Conservation (phyloP, 768 basidiomycete species). For the Podaxis sp. region DNA sequence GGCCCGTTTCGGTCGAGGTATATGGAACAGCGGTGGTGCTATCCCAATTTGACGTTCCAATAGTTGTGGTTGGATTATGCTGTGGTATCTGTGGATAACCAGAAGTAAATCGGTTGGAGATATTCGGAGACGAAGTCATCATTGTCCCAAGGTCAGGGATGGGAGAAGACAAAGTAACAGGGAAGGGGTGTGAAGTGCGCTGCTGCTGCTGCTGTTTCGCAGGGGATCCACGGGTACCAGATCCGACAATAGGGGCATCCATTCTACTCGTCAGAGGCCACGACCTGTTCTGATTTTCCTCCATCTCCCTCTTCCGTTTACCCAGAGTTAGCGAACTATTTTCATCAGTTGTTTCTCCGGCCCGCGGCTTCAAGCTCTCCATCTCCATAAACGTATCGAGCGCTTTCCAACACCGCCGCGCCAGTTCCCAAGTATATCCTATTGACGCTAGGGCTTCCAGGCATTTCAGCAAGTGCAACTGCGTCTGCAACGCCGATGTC, state of each 20-base stretch:
- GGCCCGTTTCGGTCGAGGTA: not conserved
- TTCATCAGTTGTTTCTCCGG: constrained; percentile 1
- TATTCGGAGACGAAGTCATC: not conserved
- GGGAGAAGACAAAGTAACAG: not conserved
- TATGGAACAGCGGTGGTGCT: not conserved
- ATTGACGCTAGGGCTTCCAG: constrained; percentile 28
- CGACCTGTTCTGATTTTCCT: constrained; percentile 5
- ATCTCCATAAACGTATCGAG: constrained; percentile 27
- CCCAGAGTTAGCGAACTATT: constrained; percentile 7
- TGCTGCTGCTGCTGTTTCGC: not conserved
- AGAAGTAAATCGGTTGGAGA: constrained; percentile 1
- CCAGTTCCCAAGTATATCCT: constrained; percentile 29
- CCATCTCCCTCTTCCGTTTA: constrained; percentile 12
- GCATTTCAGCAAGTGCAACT: constrained; percentile 28
- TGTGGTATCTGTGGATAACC: not conserved
- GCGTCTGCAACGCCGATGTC: constrained; percentile 26
- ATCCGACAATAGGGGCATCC: not conserved
- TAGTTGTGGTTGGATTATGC: not conserved
- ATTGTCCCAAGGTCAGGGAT: not conserved
- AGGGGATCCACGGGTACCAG: not conserved
- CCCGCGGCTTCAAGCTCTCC: constrained; percentile 20
- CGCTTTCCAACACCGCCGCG: constrained; percentile 25
- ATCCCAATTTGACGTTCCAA: constrained; percentile 5
- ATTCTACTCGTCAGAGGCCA: constrained; percentile 7
- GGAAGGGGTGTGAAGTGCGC: not conserved